Conservation (phyloP, 2,329 filamentous ascomycete species). For the Lasiodiplodia gonubiensis region DNA sequence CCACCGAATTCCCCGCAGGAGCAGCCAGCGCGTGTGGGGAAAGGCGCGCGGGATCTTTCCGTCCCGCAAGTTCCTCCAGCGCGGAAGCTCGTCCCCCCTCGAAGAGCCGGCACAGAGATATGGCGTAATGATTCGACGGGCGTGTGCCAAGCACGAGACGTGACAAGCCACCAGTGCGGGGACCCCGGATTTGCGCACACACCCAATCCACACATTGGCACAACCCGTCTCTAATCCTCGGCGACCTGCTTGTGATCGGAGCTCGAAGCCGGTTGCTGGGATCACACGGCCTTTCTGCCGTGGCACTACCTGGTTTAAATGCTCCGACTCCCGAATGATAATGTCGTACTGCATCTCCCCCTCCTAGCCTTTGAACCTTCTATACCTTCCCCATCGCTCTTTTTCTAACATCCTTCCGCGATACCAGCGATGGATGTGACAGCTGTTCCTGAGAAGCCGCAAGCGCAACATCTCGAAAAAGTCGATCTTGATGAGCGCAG, state of each 20-base stretch:
- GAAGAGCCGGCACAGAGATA: background rate
- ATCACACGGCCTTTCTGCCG: background rate
- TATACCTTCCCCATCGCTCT: background rate
- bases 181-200: slow-evolving; percentile 11
- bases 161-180: slow-evolving; percentile 17
- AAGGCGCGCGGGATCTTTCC: slow-evolving; percentile 12
- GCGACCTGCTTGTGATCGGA: background rate
- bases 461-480: slow-evolving; percentile 12
- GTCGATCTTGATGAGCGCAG: slow-evolving; percentile 4
- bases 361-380: background rate
- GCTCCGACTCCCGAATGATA: background rate
- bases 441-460: slow-evolving; percentile 2
- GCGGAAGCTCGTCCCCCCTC: background rate
- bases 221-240: background rate
- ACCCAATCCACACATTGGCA: background rate
- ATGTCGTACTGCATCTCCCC: background rate
- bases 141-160: background rate
- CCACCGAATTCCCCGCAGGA: background rate
- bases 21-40: background rate
- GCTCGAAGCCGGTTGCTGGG: background rate
- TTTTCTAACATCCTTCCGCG: background rate
- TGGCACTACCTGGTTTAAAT: slow-evolving; percentile 2
- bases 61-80: background rate
- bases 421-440: slow-evolving; percentile 1
- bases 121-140: background rate